phyloP scores from a whole-genome alignment of 228 moss, liverwort and hornwort genomes.

The Sphagnum fallax region DNA sequence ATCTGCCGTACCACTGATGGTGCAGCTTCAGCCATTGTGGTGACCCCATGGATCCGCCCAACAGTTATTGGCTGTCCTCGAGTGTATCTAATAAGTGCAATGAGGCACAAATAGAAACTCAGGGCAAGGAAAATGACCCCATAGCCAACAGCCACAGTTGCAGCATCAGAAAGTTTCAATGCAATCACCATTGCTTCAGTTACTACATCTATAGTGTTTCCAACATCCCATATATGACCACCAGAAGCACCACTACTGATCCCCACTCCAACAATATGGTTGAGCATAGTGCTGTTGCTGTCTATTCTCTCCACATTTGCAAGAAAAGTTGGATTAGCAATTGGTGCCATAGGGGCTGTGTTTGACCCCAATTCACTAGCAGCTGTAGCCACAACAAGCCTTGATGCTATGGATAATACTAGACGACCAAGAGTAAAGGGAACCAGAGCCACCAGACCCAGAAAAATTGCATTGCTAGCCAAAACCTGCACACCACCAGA shows the following conservation, averaged over 20 bases:
- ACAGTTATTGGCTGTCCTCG: slow-evolving; percentile 95
- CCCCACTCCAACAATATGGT: slow-evolving; percentile 24
- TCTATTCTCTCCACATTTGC: slow-evolving; percentile 16
- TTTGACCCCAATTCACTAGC: slow-evolving; percentile 28
- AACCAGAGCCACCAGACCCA: slow-evolving; percentile 87
- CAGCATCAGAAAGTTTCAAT: slow-evolving; percentile 79
- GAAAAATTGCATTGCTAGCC: slow-evolving; percentile 91
- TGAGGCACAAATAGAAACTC: slow-evolving; percentile 84
- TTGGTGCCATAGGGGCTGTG: slow-evolving; percentile 22
- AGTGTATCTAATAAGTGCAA: slow-evolving; percentile 87
- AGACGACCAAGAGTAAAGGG: slow-evolving; percentile 94
- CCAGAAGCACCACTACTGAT: slow-evolving; percentile 26
- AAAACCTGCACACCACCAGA: slow-evolving; percentile 63
- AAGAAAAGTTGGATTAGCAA: slow-evolving; percentile 15
- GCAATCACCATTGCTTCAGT: slow-evolving; percentile 78
- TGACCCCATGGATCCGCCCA: slow-evolving; percentile 89
- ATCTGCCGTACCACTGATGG: slow-evolving; percentile 95
- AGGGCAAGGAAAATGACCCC: slow-evolving; percentile 74
- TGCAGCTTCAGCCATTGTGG: slow-evolving; percentile 98
- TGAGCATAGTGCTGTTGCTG: slow-evolving; percentile 31
- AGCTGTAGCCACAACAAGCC: slow-evolving; percentile 61
- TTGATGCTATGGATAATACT: slow-evolving; percentile 70
- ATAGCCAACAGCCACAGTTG: slow-evolving; percentile 93
- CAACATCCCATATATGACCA: slow-evolving; percentile 19
- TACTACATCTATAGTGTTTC: slow-evolving; percentile 38